Evolutionary conservation across 2,329 filamentous ascomycete species (phyloP), one percentile per base, ranked within the genome.

Genomic region (Monilinia polystroma): DNA sequence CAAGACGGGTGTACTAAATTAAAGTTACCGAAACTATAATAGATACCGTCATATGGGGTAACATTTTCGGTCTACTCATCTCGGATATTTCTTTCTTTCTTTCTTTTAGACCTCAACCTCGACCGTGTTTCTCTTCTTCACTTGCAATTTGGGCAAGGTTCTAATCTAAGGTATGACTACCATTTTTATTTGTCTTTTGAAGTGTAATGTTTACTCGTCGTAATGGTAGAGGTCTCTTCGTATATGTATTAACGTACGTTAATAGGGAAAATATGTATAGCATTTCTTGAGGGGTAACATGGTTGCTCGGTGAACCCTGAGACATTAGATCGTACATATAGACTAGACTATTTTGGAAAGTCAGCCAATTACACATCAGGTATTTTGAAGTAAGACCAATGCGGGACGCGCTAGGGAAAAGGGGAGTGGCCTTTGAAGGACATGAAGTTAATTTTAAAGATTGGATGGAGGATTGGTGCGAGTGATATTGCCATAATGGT

Each of bases 241-340:
- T 47, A 32, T 32, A 58, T 58, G 56, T 58, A 58, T n/a, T 8
- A 20, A 47, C 18, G 23, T 32, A 59, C 26, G 18, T 47, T n/a
- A n/a, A 47, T 18, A n/a, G 29, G 26, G n/a, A 20, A 47, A 59
- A 47, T 58, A 45, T 58, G 38, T 38, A 58, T 45, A 12, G n/a
- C 55, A 45, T 43, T 43, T 43, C 41, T 43, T 16, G 41, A 43
- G 12, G 41, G 47, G 56, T 16, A 59, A 59, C 41, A 45, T 47
- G 41, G 56, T 59, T 59, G 56, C 56, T 59, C 41, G 41, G 56
- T 41, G 56, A 59, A 43, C 56, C 56, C 56, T 45, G 56, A 59
- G 26, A 58, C 41, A 58, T 58, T 29, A 38, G 43, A 29, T 20
- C 23, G 26, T 58, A 58, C 23, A 58, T 38, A 58, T 18, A 3